Conservation (phyloP, 768 basidiomycete species). For the Leccinellum rugosiceps region DNA sequence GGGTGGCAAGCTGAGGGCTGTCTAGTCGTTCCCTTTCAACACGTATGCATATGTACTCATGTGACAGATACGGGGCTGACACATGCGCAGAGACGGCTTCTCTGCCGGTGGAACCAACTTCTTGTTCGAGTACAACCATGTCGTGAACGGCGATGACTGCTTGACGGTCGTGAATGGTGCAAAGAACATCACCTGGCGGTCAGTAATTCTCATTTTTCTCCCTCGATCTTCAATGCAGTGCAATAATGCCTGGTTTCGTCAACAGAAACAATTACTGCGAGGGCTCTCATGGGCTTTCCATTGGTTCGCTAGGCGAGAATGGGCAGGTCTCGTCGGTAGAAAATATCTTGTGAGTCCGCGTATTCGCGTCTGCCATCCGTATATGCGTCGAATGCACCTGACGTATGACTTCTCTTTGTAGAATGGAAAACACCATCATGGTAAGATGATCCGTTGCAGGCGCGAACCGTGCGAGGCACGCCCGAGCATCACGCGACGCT, state of each 20-base stretch:
- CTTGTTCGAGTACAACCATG: constrained; percentile 34
- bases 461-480: neutral
- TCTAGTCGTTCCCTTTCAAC: constrained; percentile 1
- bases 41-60: neutral
- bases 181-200: constrained; percentile 52
- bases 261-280: constrained; percentile 50
- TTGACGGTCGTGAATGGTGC: constrained; percentile 56
- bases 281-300: constrained; percentile 58
- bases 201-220: neutral
- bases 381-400: constrained; percentile 22
- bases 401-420: neutral
- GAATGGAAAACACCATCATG: constrained; percentile 3
- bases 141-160: constrained; percentile 63
- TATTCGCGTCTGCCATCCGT: constrained; percentile 11
- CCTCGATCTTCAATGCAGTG: neutral
- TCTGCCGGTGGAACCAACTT: neutral
- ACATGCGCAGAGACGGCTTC: neutral
- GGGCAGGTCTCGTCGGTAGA: constrained; percentile 54
- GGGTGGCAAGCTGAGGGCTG: neutral
- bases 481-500: neutral
- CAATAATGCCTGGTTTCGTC: neutral
- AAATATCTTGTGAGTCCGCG: constrained; percentile 50
- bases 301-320: constrained; percentile 43
- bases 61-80: neutral
- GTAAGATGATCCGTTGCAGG: neutral